Percentiles rank a stretch among this genome's conserved stretches.
These are phyloP conservation scores for Hypoxylon sp. DNA, from an alignment of 2,329 filamentous ascomycete genomes.

Conservation along the genomic window DNA sequence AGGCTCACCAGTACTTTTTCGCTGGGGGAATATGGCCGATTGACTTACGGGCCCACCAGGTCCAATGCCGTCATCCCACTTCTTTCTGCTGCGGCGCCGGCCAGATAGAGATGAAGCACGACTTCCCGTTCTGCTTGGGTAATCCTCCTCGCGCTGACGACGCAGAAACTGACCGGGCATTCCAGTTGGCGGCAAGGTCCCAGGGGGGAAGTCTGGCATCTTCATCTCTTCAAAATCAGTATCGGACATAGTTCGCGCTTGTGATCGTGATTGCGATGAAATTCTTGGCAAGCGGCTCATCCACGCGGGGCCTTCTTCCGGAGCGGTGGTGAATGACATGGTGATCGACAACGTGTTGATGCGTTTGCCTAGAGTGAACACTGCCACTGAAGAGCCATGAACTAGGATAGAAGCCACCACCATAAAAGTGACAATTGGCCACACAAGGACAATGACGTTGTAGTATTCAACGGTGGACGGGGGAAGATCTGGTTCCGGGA, in stretches of 20 bases:
- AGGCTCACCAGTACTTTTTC: constrained; percentile 53
- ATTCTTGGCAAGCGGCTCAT: constrained; percentile 90
- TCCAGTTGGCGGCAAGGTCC: constrained; percentile 78
- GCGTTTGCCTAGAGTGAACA: constrained; percentile 96
- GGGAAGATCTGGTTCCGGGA: constrained; percentile 76
- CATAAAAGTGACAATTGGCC: constrained; percentile 95
- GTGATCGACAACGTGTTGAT: constrained; percentile 97
- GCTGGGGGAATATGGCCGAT: constrained; percentile 85
- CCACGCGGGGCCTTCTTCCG: constrained; percentile 91
- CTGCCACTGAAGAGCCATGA: constrained; percentile 97
- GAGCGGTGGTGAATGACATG: constrained; percentile 93
- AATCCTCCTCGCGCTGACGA: constrained; percentile 83
- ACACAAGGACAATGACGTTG: constrained; percentile 85
- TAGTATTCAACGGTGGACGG: constrained; percentile 68
- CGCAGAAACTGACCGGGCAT: constrained; percentile 83
- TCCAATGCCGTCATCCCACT: constrained; percentile 77
- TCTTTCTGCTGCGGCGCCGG: constrained; percentile 74
- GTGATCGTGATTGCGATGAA: constrained; percentile 77
- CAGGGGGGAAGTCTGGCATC: constrained; percentile 72
- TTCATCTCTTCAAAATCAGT: constrained; percentile 76
- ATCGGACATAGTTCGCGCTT: constrained; percentile 87
- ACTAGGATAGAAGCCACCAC: constrained; percentile 95
- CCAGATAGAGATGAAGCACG: constrained; percentile 71
- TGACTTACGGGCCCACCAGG: constrained; percentile 90
- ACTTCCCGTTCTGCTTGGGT: constrained; percentile 64